Conservation (phyloP, 1,284 basidiomycete genomes). For the Fomitiporia mediterranea region DNA sequence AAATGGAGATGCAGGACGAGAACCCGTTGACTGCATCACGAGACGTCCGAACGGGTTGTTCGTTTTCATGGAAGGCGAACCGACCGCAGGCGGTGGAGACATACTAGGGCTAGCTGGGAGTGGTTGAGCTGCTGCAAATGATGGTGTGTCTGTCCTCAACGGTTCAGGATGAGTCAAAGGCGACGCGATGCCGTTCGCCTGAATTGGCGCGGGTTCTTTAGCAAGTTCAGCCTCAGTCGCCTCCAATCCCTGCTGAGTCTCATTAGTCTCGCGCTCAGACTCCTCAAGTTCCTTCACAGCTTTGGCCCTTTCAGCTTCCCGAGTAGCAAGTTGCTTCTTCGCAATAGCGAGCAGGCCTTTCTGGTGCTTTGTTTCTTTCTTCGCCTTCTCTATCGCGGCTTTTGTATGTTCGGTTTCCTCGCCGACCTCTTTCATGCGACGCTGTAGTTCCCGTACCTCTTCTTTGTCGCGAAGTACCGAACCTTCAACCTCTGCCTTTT, state of each 20-base stretch:
- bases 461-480: conserved; percentile 89
- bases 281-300: conserved; percentile 71
- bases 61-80: conserved; percentile 54
- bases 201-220: conserved; percentile 26
- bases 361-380: conserved; percentile 94
- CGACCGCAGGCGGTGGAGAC: conserved; percentile 34
- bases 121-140: conserved; percentile 61
- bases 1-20: conserved; percentile 55
- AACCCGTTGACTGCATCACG: conserved; percentile 40
- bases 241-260: conserved; percentile 53
- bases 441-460: conserved; percentile 84
- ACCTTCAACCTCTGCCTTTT: conserved; percentile 92
- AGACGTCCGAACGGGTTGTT: conserved; percentile 94
- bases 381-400: conserved; percentile 79
- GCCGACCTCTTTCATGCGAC: conserved; percentile 77
- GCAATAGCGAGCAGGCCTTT: conserved; percentile 93
- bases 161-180: conserved; percentile 24
- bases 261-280: conserved; percentile 48
- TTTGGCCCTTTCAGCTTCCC: conserved; percentile 75
- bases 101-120: conserved; percentile 65
- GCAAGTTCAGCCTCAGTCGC: conserved; percentile 49
- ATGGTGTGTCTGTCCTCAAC: conserved; percentile 40
- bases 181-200: conserved; percentile 19
- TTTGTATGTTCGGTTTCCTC: conserved; percentile 72
- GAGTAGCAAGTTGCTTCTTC: conserved; percentile 87